phyloP scores from a whole-genome alignment of 345 rosid species.

The Excoecaria agallocha region DNA sequence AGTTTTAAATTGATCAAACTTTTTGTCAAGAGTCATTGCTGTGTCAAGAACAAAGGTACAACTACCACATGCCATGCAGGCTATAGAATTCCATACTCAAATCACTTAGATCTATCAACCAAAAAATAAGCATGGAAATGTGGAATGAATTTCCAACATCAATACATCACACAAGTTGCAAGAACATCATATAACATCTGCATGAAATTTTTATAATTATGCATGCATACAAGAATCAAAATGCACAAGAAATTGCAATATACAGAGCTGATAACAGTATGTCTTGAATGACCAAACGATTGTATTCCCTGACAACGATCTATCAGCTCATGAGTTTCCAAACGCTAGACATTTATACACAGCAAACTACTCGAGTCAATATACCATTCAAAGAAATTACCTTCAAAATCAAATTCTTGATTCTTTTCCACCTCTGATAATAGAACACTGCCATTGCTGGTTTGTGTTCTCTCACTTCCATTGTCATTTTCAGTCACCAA shows the following conservation, averaged over 20 bases:
- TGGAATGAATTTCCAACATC: not conserved
- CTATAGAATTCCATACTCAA: not conserved
- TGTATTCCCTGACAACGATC: not conserved
- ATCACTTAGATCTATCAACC: not conserved
- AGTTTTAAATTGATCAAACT: not conserved
- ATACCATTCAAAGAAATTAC: constrained; percentile 29
- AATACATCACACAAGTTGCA: not conserved
- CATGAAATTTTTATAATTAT: not conserved
- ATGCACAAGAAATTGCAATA: not conserved
- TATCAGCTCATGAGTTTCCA: constrained; percentile 1
- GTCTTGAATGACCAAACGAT: not conserved
- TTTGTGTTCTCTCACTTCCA: constrained; percentile 63
- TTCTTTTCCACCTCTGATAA: constrained; percentile 40
- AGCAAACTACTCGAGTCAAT: not conserved
- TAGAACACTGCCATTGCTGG: constrained; percentile 45
- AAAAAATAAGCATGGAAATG: not conserved
- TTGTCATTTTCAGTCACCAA: constrained; percentile 47
- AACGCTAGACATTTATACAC: not conserved
- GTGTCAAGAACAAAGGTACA: not conserved
- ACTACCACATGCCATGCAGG: not conserved
- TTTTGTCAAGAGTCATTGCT: not conserved
- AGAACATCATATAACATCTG: not conserved
- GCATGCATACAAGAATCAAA: not conserved
- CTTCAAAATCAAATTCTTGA: constrained; percentile 43
- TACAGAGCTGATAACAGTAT: not conserved